Evolutionary conservation across 2,329 filamentous ascomycete species (phyloP), one percentile per base, ranked within the genome.

Genomic region (Xylaria sp.): DNA sequence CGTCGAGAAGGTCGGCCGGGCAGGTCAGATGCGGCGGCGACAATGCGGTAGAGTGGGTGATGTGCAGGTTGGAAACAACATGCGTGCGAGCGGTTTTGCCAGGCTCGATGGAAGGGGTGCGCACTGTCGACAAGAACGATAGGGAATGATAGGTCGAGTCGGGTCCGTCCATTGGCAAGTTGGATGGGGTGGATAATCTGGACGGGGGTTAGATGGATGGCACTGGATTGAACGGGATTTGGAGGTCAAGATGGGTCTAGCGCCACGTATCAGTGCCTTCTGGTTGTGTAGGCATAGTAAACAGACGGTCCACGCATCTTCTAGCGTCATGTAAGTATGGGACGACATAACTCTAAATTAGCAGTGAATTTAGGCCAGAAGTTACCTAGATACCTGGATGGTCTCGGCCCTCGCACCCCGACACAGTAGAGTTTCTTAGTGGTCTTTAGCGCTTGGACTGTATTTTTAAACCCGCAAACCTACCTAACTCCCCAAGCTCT

Each of bases 231-330:
- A 44, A 33, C 51, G 66, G 56, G 49, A 60, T 58, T 68, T 51
- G 59, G 26, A 40, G 36, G 56, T 62, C 59, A 63, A 56, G 65
- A 69, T 20, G 54, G 64, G 68, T 46, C 66, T 72, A 72, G 71
- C 62, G 71, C 40, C 26, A n/a, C 40, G 46, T 36, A 26, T 51
- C 48, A 2, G 23, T 51, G 15, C 40, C 40, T 42, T 6, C 42
- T 44, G 44, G 10, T 20, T 11, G 44, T 23, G 20, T 9, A 46
- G n/a, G 13, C 4, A 7, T 51, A 7, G 49, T 53, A 53, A 53
- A 53, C 23, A 9, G 49, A 53, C 49, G 26, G 49, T 53, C 49
- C 3, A 0, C n/a, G 28, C 15, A 10, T 1, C 26, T 33, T 33
- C 49, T 53, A 53, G 49, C 49, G 49, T 33, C 26, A n/a, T 53